phyloP scores from a whole-genome alignment of 352 stramenopile species.

The Pythium sukuiense region DNA sequence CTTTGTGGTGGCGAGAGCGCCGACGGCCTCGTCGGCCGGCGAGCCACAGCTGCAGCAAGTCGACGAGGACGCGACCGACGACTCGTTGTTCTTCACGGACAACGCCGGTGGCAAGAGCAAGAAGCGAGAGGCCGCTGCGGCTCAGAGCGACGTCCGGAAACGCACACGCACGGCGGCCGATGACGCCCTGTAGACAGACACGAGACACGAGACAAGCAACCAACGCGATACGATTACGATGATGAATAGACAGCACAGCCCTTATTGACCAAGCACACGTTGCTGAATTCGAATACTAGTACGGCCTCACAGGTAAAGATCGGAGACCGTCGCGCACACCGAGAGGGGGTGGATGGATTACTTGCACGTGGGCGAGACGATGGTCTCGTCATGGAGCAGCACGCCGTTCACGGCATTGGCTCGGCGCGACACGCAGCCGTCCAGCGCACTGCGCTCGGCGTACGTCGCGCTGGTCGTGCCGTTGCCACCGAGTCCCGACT shows the following conservation, averaged over 20 bases:
- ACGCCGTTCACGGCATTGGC: slow-evolving; percentile 24
- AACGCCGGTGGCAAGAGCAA: slow-evolving; percentile 41
- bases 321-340: background rate
- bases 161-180: background rate
- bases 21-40: background rate
- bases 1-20: slow-evolving; percentile 22
- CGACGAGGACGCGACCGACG: slow-evolving; percentile 9
- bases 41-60: slow-evolving; percentile 15
- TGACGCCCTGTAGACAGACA: background rate
- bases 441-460: slow-evolving; percentile 19
- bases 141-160: background rate
- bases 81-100: slow-evolving; percentile 49
- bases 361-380: background rate
- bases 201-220: too few species aligned
- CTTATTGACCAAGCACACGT: too few species aligned
- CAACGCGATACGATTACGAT: background rate
- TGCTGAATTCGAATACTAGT: too few species aligned
- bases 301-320: background rate
- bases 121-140: background rate
- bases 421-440: slow-evolving; percentile 38
- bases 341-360: too few species aligned
- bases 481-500: slow-evolving; percentile 42
- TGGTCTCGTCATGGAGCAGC: slow-evolving; percentile 28
- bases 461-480: slow-evolving; percentile 33
- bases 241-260: background rate